These are phyloP conservation scores for Neurospora sp. DNA, from an alignment of 2,329 filamentous ascomycete genomes.

Conservation along the genomic window DNA sequence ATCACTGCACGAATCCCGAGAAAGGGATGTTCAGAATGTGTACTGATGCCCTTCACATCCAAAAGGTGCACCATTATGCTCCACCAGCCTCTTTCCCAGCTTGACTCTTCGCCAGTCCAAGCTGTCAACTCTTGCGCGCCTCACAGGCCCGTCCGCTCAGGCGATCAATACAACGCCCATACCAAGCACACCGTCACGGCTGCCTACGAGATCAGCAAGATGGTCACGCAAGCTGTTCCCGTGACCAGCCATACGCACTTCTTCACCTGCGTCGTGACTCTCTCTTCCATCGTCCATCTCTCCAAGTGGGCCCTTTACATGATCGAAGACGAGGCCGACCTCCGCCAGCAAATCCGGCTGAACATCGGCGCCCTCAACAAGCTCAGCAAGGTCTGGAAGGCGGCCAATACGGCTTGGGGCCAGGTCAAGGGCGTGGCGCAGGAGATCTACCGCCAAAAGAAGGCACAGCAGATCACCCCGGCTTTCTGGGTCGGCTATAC, in stretches of 20 bases:
- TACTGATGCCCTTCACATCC: conserved; percentile 3
- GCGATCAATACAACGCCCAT: conserved; percentile 52
- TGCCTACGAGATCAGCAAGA: conserved; percentile 65
- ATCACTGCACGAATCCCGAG: conserved; percentile 2
- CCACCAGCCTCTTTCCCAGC: conserved; percentile 69
- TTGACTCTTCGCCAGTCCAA: conserved; percentile 51
- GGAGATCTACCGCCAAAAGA: conserved; percentile 56
- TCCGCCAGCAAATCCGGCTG: conserved; percentile 67
- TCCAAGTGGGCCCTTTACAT: conserved; percentile 65
- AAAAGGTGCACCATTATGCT: conserved; percentile 58
- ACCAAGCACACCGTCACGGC: conserved; percentile 73
- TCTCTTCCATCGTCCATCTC: conserved; percentile 73
- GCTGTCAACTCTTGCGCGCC: conserved; percentile 58
- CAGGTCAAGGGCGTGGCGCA: conserved; percentile 74
- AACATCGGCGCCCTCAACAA: conserved; percentile 68
- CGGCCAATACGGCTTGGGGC: conserved; percentile 57
- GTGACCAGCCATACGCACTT: conserved; percentile 71
- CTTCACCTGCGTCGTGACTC: conserved; percentile 70
- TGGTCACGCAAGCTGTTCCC: conserved; percentile 64
- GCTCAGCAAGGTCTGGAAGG: conserved; percentile 61
- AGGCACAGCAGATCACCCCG: conserved; percentile 42
- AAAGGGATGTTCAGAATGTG: conserved; percentile 21
- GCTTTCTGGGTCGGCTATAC: conserved; percentile 46
- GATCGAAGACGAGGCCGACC: conserved; percentile 52
- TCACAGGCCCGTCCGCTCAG: conserved; percentile 39